Evolutionary conservation across 306 rosid genomes (phyloP), one percentile per base, ranked within the genome.

Genomic region (Trichosanthes truncata): DNA sequence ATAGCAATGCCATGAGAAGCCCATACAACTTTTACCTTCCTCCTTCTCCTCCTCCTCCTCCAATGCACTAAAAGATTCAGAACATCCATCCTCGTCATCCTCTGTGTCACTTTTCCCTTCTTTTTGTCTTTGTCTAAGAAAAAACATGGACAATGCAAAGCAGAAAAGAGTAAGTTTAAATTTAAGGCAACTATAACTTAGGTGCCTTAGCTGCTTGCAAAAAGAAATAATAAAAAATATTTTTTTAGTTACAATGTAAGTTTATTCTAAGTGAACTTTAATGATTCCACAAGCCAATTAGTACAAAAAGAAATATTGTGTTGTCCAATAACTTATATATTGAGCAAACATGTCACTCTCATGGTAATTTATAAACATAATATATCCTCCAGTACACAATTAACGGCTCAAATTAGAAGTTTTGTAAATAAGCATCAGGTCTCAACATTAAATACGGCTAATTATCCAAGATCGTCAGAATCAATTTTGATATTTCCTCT

Each of bases 111-210:
- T 87, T 68, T 46, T 84, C 38, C 82, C 87, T 78, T 81, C 87
- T 73, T 76, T 87, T 77, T 81, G 88, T 71, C 81, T 87, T 86
- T 87, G 89, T 87, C 96, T 94, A 84, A n/a, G 23, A 41, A 48
- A 48, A 33, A 31, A 26, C 55, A 80, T 61, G 77, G 51, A 76
- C 77, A 52, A 36, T 23, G 14, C 21, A 55, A 36, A 12, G 8
- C 6, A 55, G 18, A 52, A n/a, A 33, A 53, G 12, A 15, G 66
- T 17, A 76, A 76, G 20, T 4, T 36, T n/a, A 76, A 55, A 53
- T 12, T 46, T 10, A 46, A 45, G 74, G 56, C 38, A 76, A 76
- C 48, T 53, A 29, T 40, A 57, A 29, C 67, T 33, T 3, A 14
- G 8, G 35, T 9, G 38, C 2, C 56, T 72, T 48, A 9, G 60